phyloP scores from a whole-genome alignment of 2,329 filamentous ascomycete genomes.

The Fusarium stilboides region DNA sequence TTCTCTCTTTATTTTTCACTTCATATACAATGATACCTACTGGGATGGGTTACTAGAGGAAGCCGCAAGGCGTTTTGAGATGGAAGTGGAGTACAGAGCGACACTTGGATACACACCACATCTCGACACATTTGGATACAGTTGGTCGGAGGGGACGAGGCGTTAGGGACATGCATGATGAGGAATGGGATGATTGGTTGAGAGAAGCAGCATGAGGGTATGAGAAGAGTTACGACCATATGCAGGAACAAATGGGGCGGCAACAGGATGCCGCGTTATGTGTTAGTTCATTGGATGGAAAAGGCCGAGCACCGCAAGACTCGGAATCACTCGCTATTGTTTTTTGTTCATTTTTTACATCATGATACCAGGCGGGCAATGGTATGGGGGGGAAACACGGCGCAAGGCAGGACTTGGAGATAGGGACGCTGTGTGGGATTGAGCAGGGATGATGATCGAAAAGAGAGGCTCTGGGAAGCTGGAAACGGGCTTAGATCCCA shows the following conservation, averaged over 20 bases:
- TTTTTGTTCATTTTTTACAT: slow-evolving; percentile 32
- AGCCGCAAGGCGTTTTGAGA: slow-evolving; percentile 58
- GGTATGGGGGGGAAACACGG: slow-evolving; percentile 41
- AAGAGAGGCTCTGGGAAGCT: slow-evolving; percentile 51
- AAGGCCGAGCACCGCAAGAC: slow-evolving; percentile 38
- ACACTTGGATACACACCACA: slow-evolving; percentile 52
- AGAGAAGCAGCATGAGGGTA: slow-evolving; percentile 27
- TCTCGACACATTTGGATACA: slow-evolving; percentile 47
- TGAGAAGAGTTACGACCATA: slow-evolving; percentile 36
- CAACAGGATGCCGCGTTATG: slow-evolving; percentile 29
- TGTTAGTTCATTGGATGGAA: slow-evolving; percentile 30
- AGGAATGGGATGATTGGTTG: slow-evolving; percentile 25
- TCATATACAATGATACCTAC: slow-evolving; percentile 55
- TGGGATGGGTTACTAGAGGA: slow-evolving; percentile 57
- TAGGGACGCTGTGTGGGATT: slow-evolving; percentile 32
- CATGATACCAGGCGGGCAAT: slow-evolving; percentile 50
- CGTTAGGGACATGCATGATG: slow-evolving; percentile 43
- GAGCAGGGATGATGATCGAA: slow-evolving; percentile 32
- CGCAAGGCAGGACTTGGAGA: slow-evolving; percentile 42
- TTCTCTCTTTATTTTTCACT: slow-evolving; percentile 43
- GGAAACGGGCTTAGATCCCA: slow-evolving; percentile 51
- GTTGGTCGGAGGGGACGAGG: slow-evolving; percentile 36
- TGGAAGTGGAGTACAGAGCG: slow-evolving; percentile 47
- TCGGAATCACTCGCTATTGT: slow-evolving; percentile 46
- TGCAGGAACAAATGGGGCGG: slow-evolving; percentile 49